Evolutionary conservation across 208 protist genomes (phyloP).

Genomic region (Trypanosoma congolense): DNA sequence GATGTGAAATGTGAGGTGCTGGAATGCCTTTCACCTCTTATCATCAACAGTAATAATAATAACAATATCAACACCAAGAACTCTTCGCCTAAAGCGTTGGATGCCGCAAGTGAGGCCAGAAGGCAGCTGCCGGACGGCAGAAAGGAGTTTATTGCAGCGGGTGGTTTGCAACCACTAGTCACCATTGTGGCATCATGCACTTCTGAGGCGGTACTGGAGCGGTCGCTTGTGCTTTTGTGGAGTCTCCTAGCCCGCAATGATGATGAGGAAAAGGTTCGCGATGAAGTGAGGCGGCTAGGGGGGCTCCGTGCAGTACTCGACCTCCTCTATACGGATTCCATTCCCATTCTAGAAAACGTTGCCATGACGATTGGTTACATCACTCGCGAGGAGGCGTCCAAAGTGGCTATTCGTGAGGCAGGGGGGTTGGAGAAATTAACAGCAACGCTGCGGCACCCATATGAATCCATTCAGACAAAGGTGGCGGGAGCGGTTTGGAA

Average conservation of each 20-base stretch:
- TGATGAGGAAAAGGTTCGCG: constrained; percentile 48
- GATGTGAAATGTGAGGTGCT: constrained; percentile 87
- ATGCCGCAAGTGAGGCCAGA: constrained; percentile 12
- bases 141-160: constrained; percentile 58
- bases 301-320: constrained; percentile 84
- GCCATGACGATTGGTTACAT: constrained; percentile 92
- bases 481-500: constrained; percentile 92
- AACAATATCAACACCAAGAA: constrained; percentile 31
- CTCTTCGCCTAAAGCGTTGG: constrained; percentile 6
- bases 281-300: constrained; percentile 59
- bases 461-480: constrained; percentile 88
- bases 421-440: constrained; percentile 89
- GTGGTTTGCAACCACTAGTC: constrained; percentile 80
- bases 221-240: constrained; percentile 87
- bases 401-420: constrained; percentile 80
- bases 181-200: constrained; percentile 81
- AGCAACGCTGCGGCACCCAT: constrained; percentile 83
- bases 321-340: constrained; percentile 87
- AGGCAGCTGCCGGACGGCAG: constrained; percentile 21
- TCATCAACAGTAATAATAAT: constrained; percentile 28
- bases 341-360: constrained; percentile 89
- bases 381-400: constrained; percentile 88
- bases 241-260: constrained; percentile 71
- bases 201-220: constrained; percentile 84
- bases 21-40: constrained; percentile 66